Evolutionary conservation across 495 filamentous ascomycete genomes (phyloP), one percentile per base, ranked within the genome.

Genomic region (Rhypophila decipiens): DNA sequence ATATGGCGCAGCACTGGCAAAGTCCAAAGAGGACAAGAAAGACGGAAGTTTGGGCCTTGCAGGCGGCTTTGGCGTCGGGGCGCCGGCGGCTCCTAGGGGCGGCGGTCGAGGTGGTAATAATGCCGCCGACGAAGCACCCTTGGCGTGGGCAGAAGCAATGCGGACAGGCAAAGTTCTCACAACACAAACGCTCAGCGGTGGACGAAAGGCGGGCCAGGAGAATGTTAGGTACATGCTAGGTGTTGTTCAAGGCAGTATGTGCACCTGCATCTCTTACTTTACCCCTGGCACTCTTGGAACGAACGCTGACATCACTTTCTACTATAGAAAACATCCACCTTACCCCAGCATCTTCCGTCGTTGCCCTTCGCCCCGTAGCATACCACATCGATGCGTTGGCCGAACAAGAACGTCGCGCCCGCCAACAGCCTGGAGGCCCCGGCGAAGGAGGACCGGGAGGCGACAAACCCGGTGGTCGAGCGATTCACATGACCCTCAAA

Each of bases 401-500:
- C 24, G 69, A 73, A 36, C 66, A 67, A 50, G 70, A 74, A 20
- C 70, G 66, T 8, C 67, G 64, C 11, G 49, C 54, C 17, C 67
- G 65, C 4, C 57, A 57, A 12, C 40, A 48, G 40, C 46, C 58
- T 12, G 52, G 40, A 39, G 58, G 36, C 7, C 34, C 41, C 35
- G 53, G 46, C 12, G n/a, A n/a, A n/a, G n/a, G n/a, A n/a, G 52
- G 12, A 8, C 43, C 24, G 27, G 27, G 27, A 7, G 27, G 27
- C 7, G 49, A 50, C n/a, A 49, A 52, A 13, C 21, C 44, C 1
- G 55, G 44, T 8, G 66, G 53, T 13, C 67, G 69, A 37, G 72
- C 72, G 5, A 75, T 75, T 56, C 71, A 74, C 58, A 75, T 75
- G 72, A 69, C 71, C 13, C 71, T 75, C 50, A 75, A 75, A 44